phyloP scores from a whole-genome alignment of 495 filamentous ascomycete genomes.

The Hypoxylon subgilvum region DNA sequence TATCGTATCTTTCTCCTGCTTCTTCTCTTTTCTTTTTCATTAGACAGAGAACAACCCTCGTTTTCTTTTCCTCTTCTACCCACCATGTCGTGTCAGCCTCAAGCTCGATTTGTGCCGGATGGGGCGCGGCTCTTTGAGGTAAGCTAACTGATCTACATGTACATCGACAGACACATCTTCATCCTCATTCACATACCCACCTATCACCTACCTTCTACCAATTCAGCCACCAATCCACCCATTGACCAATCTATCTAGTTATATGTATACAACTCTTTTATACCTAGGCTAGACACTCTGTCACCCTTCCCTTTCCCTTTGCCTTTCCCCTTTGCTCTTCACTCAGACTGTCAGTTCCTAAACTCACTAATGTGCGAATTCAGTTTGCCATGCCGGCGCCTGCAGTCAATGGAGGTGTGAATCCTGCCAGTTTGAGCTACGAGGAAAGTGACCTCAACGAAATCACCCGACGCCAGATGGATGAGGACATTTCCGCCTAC shows the following conservation, averaged over 20 bases:
- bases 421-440: slow-evolving; percentile 27
- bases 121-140: slow-evolving; percentile 28
- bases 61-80: background rate
- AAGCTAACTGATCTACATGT: background rate
- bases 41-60: too few species aligned
- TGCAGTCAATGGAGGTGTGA: slow-evolving; percentile 6
- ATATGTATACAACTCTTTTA: too few species aligned
- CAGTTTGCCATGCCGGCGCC: background rate
- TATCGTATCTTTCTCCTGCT: background rate
- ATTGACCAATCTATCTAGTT: too few species aligned
- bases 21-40: slow-evolving; percentile 1
- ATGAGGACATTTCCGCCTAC: slow-evolving; percentile 51
- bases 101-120: slow-evolving; percentile 30
- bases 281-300: too few species aligned
- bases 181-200: too few species aligned
- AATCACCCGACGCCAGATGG: slow-evolving; percentile 50
- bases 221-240: background rate
- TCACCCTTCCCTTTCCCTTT: too few species aligned
- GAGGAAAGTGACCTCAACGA: slow-evolving; percentile 44
- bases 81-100: too few species aligned
- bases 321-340: too few species aligned
- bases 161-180: background rate
- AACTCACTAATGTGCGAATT: too few species aligned
- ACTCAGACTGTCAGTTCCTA: too few species aligned
- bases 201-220: too few species aligned